Evolutionary conservation across 1,284 basidiomycete species (phyloP).

Genomic region (Earliella scabrosa): DNA sequence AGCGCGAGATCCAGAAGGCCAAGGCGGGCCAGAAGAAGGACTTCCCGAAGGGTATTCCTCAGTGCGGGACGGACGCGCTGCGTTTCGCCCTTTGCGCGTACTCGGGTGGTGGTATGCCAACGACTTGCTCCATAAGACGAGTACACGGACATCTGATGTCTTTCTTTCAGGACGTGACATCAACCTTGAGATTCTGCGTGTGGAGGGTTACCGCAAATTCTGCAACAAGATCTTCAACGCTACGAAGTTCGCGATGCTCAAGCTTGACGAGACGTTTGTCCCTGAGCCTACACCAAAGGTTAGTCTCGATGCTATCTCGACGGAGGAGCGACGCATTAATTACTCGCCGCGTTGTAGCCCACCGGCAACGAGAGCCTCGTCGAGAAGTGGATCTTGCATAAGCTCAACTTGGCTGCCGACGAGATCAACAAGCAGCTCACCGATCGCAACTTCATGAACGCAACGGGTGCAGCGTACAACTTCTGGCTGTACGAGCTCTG

Average conservation of each 20-base stretch:
- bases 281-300: conserved; percentile 77
- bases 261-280: conserved; percentile 84
- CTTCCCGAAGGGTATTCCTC: conserved; percentile 98
- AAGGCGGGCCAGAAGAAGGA: conserved; percentile 98
- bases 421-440: conserved; percentile 81
- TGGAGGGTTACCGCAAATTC: conserved; percentile 99
- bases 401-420: conserved; percentile 82
- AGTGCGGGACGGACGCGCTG: conserved; percentile 97
- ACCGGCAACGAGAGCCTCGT: conserved; percentile 91
- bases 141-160: not conserved
- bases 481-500: conserved; percentile 99
- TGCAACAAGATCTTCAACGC: conserved; percentile 99
- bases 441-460: conserved; percentile 92
- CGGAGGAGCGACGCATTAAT: no score
- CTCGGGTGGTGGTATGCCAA: conserved; percentile 76
- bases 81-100: conserved; percentile 96
- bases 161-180: conserved; percentile 79
- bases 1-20: conserved; percentile 92
- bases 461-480: conserved; percentile 85
- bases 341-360: no score
- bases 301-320: not conserved
- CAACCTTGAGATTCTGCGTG: conserved; percentile 93
- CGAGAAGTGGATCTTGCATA: conserved; percentile 96
- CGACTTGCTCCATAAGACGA: not conserved
- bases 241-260: conserved; percentile 97